Evolutionary conservation across 371 early-diverging fungal genomes (phyloP).

Genomic region (Lichtheimia corymbifera): DNA sequence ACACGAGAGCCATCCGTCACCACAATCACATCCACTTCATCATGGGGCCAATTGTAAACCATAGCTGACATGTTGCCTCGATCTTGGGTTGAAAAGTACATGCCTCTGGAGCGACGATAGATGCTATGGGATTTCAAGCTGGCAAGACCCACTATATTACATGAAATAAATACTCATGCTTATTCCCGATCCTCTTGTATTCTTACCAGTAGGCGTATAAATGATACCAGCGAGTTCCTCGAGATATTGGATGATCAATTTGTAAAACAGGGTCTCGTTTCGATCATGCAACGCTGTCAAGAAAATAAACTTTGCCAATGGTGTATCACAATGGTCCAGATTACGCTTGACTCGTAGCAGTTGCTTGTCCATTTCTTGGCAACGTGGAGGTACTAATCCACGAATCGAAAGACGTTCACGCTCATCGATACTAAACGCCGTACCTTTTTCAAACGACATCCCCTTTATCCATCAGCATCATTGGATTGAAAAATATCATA

Average conservation of each 20-base stretch:
- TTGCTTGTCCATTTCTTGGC: conserved; percentile 68
- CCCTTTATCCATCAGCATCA: too few species aligned
- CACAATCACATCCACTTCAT: conserved; percentile 65
- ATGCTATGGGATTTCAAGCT: conserved; percentile 61
- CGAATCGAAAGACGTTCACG: conserved; percentile 69
- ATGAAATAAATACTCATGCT: conserved; percentile 6
- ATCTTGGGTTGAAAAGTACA: conserved; percentile 64
- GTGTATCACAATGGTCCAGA: conserved; percentile 56
- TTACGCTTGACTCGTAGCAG: conserved; percentile 60
- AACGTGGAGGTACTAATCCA: conserved; percentile 66
- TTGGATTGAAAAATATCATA: neutral
- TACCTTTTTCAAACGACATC: conserved; percentile 32
- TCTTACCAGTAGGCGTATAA: conserved; percentile 50
- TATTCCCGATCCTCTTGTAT: neutral
- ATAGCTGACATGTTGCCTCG: conserved; percentile 63
- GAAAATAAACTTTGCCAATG: conserved; percentile 60
- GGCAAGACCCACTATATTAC: conserved; percentile 43
- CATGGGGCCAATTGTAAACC: conserved; percentile 61
- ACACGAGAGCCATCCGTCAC: conserved; percentile 72
- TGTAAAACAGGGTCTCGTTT: conserved; percentile 69
- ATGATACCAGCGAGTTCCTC: conserved; percentile 53
- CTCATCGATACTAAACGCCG: conserved; percentile 66
- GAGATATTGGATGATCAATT: conserved; percentile 59
- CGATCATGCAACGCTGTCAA: conserved; percentile 55
- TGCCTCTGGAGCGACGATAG: conserved; percentile 65